Percentiles rank a stretch among this genome's conserved stretches.
phyloP scores from a whole-genome alignment of 140 eudicot genomes.

The Anethum foeniculum region DNA sequence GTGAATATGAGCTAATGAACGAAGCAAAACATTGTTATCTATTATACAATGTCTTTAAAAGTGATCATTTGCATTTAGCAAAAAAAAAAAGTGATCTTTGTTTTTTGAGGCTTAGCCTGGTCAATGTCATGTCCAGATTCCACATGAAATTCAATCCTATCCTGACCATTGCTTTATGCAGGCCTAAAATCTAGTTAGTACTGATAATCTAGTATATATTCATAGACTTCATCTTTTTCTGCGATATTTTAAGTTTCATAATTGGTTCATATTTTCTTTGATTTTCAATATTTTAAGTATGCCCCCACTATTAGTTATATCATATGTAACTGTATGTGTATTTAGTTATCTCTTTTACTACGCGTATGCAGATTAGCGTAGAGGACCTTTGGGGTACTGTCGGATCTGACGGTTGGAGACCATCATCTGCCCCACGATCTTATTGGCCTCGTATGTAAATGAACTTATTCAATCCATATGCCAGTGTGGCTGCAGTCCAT shows the following conservation, averaged over 20 bases:
- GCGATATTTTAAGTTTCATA: not conserved
- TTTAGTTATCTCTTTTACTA: constrained; percentile 10
- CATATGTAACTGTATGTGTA: not conserved
- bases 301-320: not conserved
- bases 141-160: no score
- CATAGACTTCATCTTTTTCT: not conserved
- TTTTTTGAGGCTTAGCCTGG: not conserved
- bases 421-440: constrained; percentile 89
- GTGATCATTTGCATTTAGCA: not conserved
- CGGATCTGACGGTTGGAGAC: constrained; percentile 85
- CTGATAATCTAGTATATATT: not conserved
- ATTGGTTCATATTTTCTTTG: not conserved
- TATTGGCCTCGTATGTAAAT: constrained; percentile 69
- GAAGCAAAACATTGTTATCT: not conserved
- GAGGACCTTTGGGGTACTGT: constrained; percentile 77
- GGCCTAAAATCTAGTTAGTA: not conserved
- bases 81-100: not conserved
- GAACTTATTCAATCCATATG: not conserved
- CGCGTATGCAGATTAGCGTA: constrained; percentile 43
- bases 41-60: not conserved
- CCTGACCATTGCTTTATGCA: not conserved
- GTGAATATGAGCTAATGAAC: not conserved
- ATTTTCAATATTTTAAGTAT: not conserved
- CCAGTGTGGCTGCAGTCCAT: not conserved
- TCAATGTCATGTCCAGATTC: not conserved